Evolutionary conservation across 1,284 basidiomycete species (phyloP), one percentile per base, ranked within the genome.

Genomic region (Sanguinoderma infundibulare): DNA sequence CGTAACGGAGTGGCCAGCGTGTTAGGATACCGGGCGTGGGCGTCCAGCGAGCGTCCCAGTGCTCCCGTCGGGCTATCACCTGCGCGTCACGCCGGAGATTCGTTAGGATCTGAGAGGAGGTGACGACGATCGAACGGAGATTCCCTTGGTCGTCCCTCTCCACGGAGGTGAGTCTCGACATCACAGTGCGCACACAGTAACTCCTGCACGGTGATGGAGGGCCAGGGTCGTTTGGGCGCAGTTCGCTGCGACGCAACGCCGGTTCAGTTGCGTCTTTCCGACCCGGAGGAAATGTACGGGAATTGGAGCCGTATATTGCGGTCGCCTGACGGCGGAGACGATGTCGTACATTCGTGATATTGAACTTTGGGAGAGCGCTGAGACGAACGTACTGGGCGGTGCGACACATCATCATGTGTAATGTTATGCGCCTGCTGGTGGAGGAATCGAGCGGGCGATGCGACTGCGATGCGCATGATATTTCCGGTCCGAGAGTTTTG

Each of bases 1-100:
- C 40, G 59, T 60, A 60, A 60, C 59, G 59, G 59, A 42, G 44
- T 50, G 54, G n/a, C n/a, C 54, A 44, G 28, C 6, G 28, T 32
- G 46, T n/a, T 32, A 32, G 28, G 28, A 47, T 47, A 32, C 46
- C 46, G 46, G 46, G 46, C 46, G 46, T 30, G n/a, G n/a, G n/a
- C n/a, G n/a, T n/a, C n/a, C n/a, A n/a, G n/a, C n/a, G n/a, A n/a
- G n/a, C n/a, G n/a, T n/a, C n/a, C n/a, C n/a, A 32, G 15, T 17
- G 15, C 28, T 32, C 26, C 12, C 46, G 46, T 32, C 26, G 46
- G 28, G 30, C 46, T 9, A 46, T 17, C 24, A 20, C 42, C 24
- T 6, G 26, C 42, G 28, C 46, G 28, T 28, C 15, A 47, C 46
- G 46, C 38, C 26, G 22, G 38, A 58, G 57, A 44, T 35, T 32